Base-by-base conservation (phyloP, 331 rosid species). In the Pyrus hybrid region DNA sequence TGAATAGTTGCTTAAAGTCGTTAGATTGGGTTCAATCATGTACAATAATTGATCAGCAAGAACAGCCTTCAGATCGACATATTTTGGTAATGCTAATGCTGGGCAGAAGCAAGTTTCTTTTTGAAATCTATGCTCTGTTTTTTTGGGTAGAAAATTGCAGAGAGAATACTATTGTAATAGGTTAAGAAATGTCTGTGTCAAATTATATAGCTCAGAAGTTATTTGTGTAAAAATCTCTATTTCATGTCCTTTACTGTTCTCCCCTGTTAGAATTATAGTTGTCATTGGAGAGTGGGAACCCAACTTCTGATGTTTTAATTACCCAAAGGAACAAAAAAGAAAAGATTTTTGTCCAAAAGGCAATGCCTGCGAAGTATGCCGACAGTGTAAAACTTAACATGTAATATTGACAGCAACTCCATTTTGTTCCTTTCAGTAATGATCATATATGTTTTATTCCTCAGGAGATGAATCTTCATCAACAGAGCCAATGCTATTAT, bases 401-500 rank as follows among this genome's bases (percentile, higher is more conserved):
- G 29, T 61, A 41, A 5, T 73, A 37, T 61, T 62, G 22, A 33
- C 28, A 9, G 28, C 3, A 16, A 63, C 21, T 5, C 51, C 35
- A 25, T 63, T 51, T 68, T 70, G 64, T 25, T 71, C 18, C 6
- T 16, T 22, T 69, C 28, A 30, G 49, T 70, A 62, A 21, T 13
- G 28, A 49, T 17, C 3, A 1, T 74, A 7, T 61, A 26, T 61
- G 10, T 11, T 12, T 45, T 28, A 45, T 80, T 74, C 72, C 69
- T 70, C 88, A 90, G 97, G 83, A 54, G 87, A 88, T 65, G 77
- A 29, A 58, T 80, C 93, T 81, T 85, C 88, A 14, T 80, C 92
- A 58, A 77, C 86, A 8, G 97, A 92, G 54, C 87, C 93, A 2
- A 88, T 95, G 93, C 78, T 95, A 71, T 85, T 95, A 75, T 89